phyloP scores from a whole-genome alignment of 805 yeast species.

The Saturnispora sekii region DNA sequence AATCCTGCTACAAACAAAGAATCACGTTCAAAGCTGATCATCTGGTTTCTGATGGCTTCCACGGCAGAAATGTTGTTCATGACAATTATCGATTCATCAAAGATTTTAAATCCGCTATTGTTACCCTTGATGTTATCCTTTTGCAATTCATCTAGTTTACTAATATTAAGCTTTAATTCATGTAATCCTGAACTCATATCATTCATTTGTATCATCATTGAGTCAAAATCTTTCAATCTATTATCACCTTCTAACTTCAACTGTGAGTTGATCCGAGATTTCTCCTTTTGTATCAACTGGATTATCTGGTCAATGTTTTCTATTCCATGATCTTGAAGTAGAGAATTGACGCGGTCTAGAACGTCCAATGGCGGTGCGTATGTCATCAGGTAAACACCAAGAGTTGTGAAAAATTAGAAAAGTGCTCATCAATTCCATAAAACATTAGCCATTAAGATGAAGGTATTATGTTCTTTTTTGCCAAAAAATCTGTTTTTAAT shows the following conservation, averaged over 20 bases:
- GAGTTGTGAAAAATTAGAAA: no score
- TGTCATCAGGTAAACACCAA: not conserved
- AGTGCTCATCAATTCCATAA: no score
- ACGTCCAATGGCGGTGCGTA: conserved; percentile 1
- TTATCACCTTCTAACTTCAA: conserved; percentile 58
- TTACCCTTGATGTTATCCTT: conserved; percentile 40
- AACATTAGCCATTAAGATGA: no score
- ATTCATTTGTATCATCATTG: conserved; percentile 19
- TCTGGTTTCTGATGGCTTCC: conserved; percentile 51
- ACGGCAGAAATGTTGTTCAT: conserved; percentile 69
- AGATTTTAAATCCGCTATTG: conserved; percentile 57
- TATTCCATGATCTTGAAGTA: conserved; percentile 1
- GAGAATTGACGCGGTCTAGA: not conserved
- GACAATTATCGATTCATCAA: conserved; percentile 55
- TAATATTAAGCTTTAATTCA: conserved; percentile 33
- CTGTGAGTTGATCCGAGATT: conserved; percentile 65
- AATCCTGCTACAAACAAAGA: conserved; percentile 41
- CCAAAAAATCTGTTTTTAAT: not conserved
- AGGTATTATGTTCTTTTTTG: not conserved
- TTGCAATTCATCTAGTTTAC: conserved; percentile 27
- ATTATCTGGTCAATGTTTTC: conserved; percentile 40
- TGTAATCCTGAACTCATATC: conserved; percentile 35
- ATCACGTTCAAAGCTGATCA: conserved; percentile 44
- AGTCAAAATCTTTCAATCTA: conserved; percentile 22
- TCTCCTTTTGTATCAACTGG: conserved; percentile 56